These are phyloP conservation scores for Skeletonema menzelii DNA, from an alignment of 108 stramenopile genomes.

Conservation along the genomic window DNA sequence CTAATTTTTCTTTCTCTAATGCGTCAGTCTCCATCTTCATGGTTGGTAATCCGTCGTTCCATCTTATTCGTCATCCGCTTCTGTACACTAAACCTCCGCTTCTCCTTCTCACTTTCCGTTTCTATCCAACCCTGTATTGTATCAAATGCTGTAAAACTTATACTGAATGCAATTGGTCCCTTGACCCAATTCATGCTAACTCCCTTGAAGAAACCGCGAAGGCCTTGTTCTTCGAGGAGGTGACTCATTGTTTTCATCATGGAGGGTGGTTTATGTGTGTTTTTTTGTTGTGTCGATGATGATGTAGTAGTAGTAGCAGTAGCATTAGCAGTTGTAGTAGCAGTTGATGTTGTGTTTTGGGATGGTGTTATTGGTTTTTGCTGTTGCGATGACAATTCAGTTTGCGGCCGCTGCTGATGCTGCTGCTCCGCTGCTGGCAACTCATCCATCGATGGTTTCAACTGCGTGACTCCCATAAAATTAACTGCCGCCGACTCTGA, in stretches of 20 bases:
- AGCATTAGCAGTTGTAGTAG: background rate
- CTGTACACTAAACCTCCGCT: constrained; percentile 22
- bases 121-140: constrained; percentile 68
- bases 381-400: constrained; percentile 9
- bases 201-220: constrained; percentile 94
- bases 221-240: constrained; percentile 85
- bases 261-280: constrained; percentile 48
- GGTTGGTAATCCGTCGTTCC: background rate
- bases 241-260: constrained; percentile 66
- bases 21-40: background rate
- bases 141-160: constrained; percentile 96
- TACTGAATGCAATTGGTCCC: constrained; percentile 94
- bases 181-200: constrained; percentile 98
- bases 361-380: background rate
- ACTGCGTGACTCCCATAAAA: constrained; percentile 37
- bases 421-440: constrained; percentile 10
- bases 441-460: constrained; percentile 34
- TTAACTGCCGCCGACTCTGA: constrained; percentile 71
- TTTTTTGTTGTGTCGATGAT: constrained; percentile 13
- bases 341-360: background rate
- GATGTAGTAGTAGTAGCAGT: background rate
- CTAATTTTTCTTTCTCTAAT: background rate
- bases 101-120: constrained; percentile 49
- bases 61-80: constrained; percentile 35
- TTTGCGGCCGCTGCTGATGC: constrained; percentile 5